Evolutionary conservation across 1,284 basidiomycete species (phyloP), one percentile per base, ranked within the genome.

Genomic region (Puccinia hordei): DNA sequence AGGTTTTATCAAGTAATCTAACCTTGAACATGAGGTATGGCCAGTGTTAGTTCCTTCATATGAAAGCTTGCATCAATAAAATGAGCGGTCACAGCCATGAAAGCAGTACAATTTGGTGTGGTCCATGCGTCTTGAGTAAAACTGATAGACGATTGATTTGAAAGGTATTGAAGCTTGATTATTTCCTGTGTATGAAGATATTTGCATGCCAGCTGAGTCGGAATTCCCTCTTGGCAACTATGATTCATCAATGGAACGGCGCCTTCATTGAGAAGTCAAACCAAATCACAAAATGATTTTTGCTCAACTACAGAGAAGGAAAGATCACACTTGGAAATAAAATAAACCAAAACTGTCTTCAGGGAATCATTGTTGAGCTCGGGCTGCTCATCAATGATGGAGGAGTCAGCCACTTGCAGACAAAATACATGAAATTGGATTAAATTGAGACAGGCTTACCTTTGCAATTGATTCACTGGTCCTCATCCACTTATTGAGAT

Each of bases 1-100:
- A n/a, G n/a, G n/a, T n/a, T n/a, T n/a, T n/a, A n/a, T n/a, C n/a
- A n/a, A n/a, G n/a, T n/a, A n/a, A n/a, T n/a, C n/a, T n/a, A n/a
- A 73, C 71, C 71, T 73, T 49, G 49, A 33, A 73, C 30, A 38
- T 55, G 71, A 17, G 71, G 71, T 10, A 73, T 33, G 2, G 44
- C 71, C 8, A 73, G 3, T 24, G 51, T 51, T 24, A 73, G 33
- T 2, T 49, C 71, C 49, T 8, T 73, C 33, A 73, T 27, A 3
- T 57, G 2, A 57, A 73, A 57, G 3, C 57, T 55, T 73, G 9
- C 17, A 30, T 49, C 53, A 33, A 73, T 30, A 38, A 30, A 73
- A 38, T 73, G 71, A 27, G 71, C 49, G 8, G 71, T 73, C 24
- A 73, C 53, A 9, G 12, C 41, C 71, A 73, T 73, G 71, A 51